Evolutionary conservation across 108 stramenopile genomes (phyloP), one percentile per base, ranked within the genome.

Genomic region (Poteriospumella lacustris): DNA sequence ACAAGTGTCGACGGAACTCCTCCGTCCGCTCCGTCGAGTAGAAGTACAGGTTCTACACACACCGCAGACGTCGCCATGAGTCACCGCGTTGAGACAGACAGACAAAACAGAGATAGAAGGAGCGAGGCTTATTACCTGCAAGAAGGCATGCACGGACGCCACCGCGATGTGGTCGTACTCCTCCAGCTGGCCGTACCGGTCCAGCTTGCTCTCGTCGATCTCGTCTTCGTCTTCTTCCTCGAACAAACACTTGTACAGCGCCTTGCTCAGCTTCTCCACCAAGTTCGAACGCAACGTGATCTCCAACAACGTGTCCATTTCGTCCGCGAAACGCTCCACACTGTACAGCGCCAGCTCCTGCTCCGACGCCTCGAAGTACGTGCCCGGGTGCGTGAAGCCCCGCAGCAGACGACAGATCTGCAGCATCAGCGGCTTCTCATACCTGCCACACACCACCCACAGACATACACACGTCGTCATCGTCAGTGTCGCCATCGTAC

Each of bases 381-480:
- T 84, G n/a, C 83, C 79, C 47, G 87, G 85, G 41, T 85, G 79
- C 1, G 87, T 87, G 81, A 87, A 87, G 33, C 87, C 87, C 2
- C 81, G 78, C 26, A 87, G 79, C 1, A 87, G 79, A 29, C 87
- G 78, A 62, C 87, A 87, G 0, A 86, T 44, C 75, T 87, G 87
- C 1, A 87, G 80, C n/a, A 87, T 42, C 44, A 87, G 78, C 1
- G 87, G 85, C 67, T 85, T 84, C 60, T 87, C 87, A 75, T 86
- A 73, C 33, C 64, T 68, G 19, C 19, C n/a, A n/a, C n/a, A n/a
- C n/a, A n/a, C n/a, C n/a, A n/a, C n/a, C n/a, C n/a, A n/a, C n/a
- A n/a, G n/a, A n/a, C n/a, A n/a, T n/a, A n/a, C n/a, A n/a, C n/a
- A n/a, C n/a, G n/a, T n/a, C n/a, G n/a, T n/a, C n/a, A n/a, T n/a